Base-by-base conservation (phyloP, 306 rosid genomes). In the Casuarina equisetifolia region DNA sequence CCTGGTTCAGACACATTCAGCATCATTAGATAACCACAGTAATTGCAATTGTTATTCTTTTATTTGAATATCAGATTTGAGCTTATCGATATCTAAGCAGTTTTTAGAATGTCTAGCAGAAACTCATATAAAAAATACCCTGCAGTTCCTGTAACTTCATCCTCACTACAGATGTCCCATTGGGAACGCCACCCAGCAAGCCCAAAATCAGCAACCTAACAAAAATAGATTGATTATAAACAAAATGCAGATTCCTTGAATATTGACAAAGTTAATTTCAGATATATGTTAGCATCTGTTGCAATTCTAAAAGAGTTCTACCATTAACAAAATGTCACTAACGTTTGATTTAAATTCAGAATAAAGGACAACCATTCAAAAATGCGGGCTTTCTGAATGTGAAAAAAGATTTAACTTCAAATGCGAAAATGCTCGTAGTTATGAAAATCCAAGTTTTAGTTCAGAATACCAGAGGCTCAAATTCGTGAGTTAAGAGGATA, bases 141-240 rank as follows among this genome's bases (percentile, higher is more conserved):
- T 44, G 96, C 87, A 58, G 97, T 82, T 81, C 96, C 93, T 69
- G 86, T 79, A 10, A 86, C 82, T 19, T 86, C 91, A 82, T 85
- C 92, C 69, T 88, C 96, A 16, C 81, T 79, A 78, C 85, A 74
- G 70, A 80, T 75, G 40, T 87, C 87, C 93, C 97, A 89, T 84
- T 92, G 96, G 55, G 91, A 84, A 78, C 85, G 89, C 97, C 95
- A 92, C 81, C 97, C 87, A 9, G 97, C 98, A 80, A 95, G 96
- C 58, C 98, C 98, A 75, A 95, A 92, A 81, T 91, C 97, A 48
- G 93, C 95, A 87, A 95, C 93, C 97, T 92, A 82, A 43, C 35
- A 58, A 83, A 43, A 68, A 61, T 5, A 80, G 69, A 70, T 12
- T 11, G 6, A 69, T 74, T 54, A 77, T 59, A 83, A 32, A 39